Conservation (phyloP, 2,329 filamentous ascomycete species). For the Epichloe glyceriae region DNA sequence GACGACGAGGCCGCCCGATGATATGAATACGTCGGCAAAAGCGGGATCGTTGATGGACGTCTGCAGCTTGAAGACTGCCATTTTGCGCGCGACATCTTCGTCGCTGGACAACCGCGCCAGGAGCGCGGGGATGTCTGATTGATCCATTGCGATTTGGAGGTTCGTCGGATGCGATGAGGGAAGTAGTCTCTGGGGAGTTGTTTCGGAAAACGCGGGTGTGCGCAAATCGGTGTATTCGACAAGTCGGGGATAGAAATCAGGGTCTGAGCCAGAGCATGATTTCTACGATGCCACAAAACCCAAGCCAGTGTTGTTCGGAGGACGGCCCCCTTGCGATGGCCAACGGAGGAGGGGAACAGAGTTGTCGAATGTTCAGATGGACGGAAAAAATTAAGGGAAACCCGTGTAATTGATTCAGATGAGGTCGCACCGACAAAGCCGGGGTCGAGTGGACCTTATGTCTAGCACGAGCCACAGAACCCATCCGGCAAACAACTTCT, state of each 20-base stretch:
- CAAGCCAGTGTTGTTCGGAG: not conserved
- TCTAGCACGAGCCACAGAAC: slow-evolving; percentile 4
- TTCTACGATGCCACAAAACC: not conserved
- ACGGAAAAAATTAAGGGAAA: not conserved
- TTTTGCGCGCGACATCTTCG: slow-evolving; percentile 88
- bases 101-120: slow-evolving; percentile 52
- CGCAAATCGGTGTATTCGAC: not conserved
- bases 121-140: slow-evolving; percentile 53
- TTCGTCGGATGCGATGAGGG: not conserved
- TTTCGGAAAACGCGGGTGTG: not conserved
- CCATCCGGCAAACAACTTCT: slow-evolving; percentile 7
- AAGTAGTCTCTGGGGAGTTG: not conserved
- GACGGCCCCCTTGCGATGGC: not conserved
- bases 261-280: not conserved
- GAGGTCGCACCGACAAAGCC: slow-evolving; percentile 2
- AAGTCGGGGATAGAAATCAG: not conserved
- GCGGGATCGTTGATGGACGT: slow-evolving; percentile 88
- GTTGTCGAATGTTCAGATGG: not conserved
- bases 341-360: not conserved
- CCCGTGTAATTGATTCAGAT: not conserved
- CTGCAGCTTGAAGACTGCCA: slow-evolving; percentile 98
- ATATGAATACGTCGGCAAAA: slow-evolving; percentile 93
- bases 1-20: slow-evolving; percentile 70
- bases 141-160: slow-evolving; percentile 36
- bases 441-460: too few relatives aligned